A percentile compares a stretch with the other conserved stretches of the same genome.
Conservation (phyloP, 352 stramenopile genomes). For the Peronosclerospora sorghi region DNA sequence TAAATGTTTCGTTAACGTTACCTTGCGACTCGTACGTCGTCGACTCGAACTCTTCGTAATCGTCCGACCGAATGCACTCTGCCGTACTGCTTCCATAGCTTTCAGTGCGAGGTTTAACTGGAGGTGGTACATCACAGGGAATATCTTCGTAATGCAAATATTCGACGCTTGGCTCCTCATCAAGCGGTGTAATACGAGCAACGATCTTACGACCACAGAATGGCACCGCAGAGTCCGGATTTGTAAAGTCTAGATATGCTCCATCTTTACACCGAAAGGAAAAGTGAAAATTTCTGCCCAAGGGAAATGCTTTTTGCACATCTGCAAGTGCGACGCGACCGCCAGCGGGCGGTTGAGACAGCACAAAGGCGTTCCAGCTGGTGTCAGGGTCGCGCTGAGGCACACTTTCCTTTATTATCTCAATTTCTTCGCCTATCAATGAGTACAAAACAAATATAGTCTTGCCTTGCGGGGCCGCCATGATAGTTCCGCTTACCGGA, state of each 20-base stretch:
- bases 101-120: conserved; percentile 7
- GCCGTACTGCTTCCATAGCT: conserved; percentile 17
- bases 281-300: conserved; percentile 62
- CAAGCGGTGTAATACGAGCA: conserved; percentile 49
- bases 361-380: conserved; percentile 67
- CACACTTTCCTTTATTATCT: conserved; percentile 34
- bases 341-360: conserved; percentile 13
- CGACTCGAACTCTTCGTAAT: conserved; percentile 52
- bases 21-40: conserved; percentile 40
- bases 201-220: conserved; percentile 61
- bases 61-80: conserved; percentile 19
- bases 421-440: conserved; percentile 50
- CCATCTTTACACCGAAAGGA: conserved; percentile 62
- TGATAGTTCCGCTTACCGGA: conserved; percentile 8
- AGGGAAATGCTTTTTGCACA: conserved; percentile 58
- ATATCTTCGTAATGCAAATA: conserved; percentile 24
- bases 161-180: conserved; percentile 33
- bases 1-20: conserved; percentile 3
- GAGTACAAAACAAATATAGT: conserved; percentile 49
- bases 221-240: conserved; percentile 52
- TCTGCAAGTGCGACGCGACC: conserved; percentile 34
- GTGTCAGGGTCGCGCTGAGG: conserved; percentile 29
- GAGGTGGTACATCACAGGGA: background rate
- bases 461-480: conserved; percentile 8
- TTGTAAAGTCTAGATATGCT: conserved; percentile 59